Base-by-base conservation (phyloP, 148 eudicot genomes). In the Vaccinium corymbosum region DNA sequence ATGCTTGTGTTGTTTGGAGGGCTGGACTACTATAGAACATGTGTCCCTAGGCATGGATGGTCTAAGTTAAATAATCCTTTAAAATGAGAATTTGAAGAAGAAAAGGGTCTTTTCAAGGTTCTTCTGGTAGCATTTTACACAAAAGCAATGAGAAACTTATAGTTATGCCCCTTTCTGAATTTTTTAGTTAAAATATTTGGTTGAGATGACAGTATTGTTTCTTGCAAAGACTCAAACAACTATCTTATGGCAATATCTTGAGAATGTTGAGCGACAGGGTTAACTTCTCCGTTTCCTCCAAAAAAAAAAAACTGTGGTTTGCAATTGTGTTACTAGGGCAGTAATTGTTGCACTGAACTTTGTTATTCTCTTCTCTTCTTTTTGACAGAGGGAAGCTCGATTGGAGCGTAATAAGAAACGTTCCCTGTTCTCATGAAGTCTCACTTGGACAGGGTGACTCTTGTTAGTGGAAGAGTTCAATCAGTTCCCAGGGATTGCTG, bases 351-450 rank as follows among this genome's bases (percentile, higher is more conserved):
- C 42, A 32, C 48, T 76, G 3, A 76, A 27, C 55, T 48, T 48
- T 42, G 27, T 52, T 81, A 12, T 72, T 48, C 15, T 16, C 73
- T 83, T 20, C 62, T 38, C 27, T 74, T 81, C 56, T 66, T 75
- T 75, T 42, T 80, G 83, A 80, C 93, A 94, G 98, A 94, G 98
- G 89, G 93, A 91, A 89, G 96, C 98, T 84, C 90, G 98, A 57
- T 79, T 94, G 87, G 96, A 94, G 83, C 98, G 94, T 84, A 93
- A 94, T 83, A 49, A 85, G 81, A 90, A 42, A 76, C 93, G 95
- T 50, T 92, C 98, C 25, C 77, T 94, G 15, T 94, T 94, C 83
- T 92, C 96, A 49, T 92, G 92, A 89, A 42, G 73, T 46, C 79
- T 74, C 79, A 59, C 16, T 35, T 62, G 64, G 56, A 78, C 82